phyloP scores from a whole-genome alignment of 2,329 filamentous ascomycete species.

The Colletotrichum plurivorum region DNA sequence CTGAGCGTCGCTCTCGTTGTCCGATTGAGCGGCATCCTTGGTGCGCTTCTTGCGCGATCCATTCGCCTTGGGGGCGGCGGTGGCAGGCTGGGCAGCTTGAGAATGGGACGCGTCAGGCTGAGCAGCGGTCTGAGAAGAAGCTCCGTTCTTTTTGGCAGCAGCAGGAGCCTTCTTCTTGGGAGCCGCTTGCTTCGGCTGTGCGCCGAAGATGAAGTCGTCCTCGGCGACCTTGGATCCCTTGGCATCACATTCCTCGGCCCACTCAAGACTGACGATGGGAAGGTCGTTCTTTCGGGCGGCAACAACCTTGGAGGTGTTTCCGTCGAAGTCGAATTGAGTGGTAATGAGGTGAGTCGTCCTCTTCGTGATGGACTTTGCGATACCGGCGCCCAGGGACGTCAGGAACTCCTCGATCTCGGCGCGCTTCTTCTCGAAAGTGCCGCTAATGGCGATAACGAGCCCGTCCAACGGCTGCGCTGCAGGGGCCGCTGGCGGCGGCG shows the following conservation, averaged over 20 bases:
- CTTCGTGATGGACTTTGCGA: constrained; percentile 62
- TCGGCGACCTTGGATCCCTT: constrained; percentile 56
- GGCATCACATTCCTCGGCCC: constrained; percentile 71
- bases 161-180: constrained; percentile 8
- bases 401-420: constrained; percentile 61
- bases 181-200: constrained; percentile 8
- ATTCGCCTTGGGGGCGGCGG: constrained; percentile 26
- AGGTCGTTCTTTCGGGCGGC: constrained; percentile 62
- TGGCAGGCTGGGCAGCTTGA: no score
- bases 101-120: constrained; percentile 16
- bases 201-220: constrained; percentile 45
- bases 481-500: constrained; percentile 17
- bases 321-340: constrained; percentile 66
- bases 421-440: constrained; percentile 71
- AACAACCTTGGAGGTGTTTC: constrained; percentile 65
- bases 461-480: constrained; percentile 57
- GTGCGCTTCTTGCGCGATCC: constrained; percentile 39
- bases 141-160: constrained; percentile 18
- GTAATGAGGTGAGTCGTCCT: constrained; percentile 71
- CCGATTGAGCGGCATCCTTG: constrained; percentile 41
- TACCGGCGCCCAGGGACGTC: constrained; percentile 62
- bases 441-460: constrained; percentile 70
- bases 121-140: constrained; percentile 10
- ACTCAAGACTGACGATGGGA: constrained; percentile 70
- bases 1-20: constrained; percentile 44